phyloP scores from a whole-genome alignment of 1,139 yeast genomes.

The Yamadazyma sp. region DNA sequence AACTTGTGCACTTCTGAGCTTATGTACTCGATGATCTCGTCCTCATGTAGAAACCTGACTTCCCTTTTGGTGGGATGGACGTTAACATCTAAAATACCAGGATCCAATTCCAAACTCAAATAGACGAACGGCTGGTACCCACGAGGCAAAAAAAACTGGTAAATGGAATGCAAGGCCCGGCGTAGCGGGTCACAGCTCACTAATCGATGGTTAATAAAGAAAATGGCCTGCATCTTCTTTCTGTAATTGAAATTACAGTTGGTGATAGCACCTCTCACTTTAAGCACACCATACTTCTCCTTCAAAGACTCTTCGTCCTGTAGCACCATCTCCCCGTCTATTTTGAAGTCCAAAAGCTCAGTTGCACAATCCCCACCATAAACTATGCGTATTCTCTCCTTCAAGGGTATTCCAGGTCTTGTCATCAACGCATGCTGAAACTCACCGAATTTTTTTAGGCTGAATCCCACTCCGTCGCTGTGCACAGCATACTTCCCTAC shows the following conservation, averaged over 20 bases:
- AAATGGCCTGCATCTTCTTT: slow-evolving; percentile 64
- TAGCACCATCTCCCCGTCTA: slow-evolving; percentile 17
- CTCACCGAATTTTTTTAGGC: slow-evolving; percentile 77
- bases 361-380: slow-evolving; percentile 72
- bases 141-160: slow-evolving; percentile 69
- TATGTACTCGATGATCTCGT: slow-evolving; percentile 72
- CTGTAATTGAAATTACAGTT: slow-evolving; percentile 73
- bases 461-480: slow-evolving; percentile 65
- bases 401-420: slow-evolving; percentile 43
- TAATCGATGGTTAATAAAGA: slow-evolving; percentile 82
- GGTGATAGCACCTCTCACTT: slow-evolving; percentile 62
- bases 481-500: slow-evolving; percentile 84
- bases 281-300: slow-evolving; percentile 45
- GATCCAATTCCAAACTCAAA: slow-evolving; percentile 61
- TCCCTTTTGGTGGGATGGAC: slow-evolving; percentile 96
- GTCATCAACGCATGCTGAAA: slow-evolving; percentile 57
- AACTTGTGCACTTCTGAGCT: slow-evolving; percentile 49
- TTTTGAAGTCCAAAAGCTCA: slow-evolving; percentile 54
- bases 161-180: slow-evolving; percentile 66
- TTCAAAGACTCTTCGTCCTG: slow-evolving; percentile 14
- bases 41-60: slow-evolving; percentile 83
- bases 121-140: slow-evolving; percentile 81
- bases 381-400: slow-evolving; percentile 71
- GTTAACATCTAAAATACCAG: slow-evolving; percentile 82
- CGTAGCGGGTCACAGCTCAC: slow-evolving; percentile 81